A percentile compares a stretch with the other conserved stretches of the same genome.
These are phyloP conservation scores for Canavalia gladiata DNA, from an alignment of 306 rosid genomes.

Conservation along the genomic window DNA sequence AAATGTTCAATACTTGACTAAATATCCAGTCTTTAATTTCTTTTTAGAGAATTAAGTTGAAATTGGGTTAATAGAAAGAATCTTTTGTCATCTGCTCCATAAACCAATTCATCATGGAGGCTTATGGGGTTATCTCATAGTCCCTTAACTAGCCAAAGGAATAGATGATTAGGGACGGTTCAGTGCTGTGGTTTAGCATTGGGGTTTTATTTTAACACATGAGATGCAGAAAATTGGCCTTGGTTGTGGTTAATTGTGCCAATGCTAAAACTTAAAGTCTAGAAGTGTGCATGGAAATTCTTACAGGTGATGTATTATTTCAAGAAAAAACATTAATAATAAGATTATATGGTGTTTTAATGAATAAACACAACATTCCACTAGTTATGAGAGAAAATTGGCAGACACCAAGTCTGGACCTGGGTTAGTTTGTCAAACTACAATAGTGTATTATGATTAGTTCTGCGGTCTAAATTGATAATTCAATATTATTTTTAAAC, in stretches of 20 bases:
- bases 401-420: neutral
- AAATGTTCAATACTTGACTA: conserved; percentile 34
- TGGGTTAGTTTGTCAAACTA: neutral
- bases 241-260: conserved; percentile 6
- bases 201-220: conserved; percentile 12
- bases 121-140: neutral
- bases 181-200: neutral
- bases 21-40: conserved; percentile 42
- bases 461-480: too few relatives aligned
- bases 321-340: neutral
- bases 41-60: conserved; percentile 48
- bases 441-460: too few relatives aligned
- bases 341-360: conserved; percentile 8
- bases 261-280: neutral
- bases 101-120: conserved; percentile 1
- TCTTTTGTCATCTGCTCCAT: conserved; percentile 26
- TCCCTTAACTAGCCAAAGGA: conserved; percentile 28
- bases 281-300: neutral
- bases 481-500: too few relatives aligned
- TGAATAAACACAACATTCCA: neutral
- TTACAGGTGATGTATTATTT: neutral
- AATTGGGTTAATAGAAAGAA: conserved; percentile 49
- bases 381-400: neutral
- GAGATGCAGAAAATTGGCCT: neutral
- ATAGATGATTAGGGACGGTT: neutral